These are phyloP conservation scores for Podospora pseudocomata DNA, from an alignment of 495 filamentous ascomycete genomes.

Conservation along the genomic window DNA sequence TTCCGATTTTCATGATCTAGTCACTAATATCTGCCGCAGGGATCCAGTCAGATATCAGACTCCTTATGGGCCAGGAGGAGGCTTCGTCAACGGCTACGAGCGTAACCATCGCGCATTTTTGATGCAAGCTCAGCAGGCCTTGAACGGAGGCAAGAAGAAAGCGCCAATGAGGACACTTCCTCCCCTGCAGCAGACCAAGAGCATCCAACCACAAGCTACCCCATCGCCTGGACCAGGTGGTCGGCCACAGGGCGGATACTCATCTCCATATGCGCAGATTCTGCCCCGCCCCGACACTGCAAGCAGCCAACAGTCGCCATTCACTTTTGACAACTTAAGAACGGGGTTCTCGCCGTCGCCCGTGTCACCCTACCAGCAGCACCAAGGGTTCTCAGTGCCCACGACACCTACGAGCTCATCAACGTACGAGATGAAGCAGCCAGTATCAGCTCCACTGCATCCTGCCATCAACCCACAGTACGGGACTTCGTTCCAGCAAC, in stretches of 20 bases:
- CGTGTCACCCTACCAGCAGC: constrained; percentile 9
- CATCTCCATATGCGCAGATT: constrained; percentile 20
- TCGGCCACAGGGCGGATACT: constrained; percentile 11
- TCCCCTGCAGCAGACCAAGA: constrained; percentile 16
- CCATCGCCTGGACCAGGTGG: constrained; percentile 10
- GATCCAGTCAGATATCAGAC: constrained; percentile 48
- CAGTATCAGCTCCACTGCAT: constrained; percentile 34
- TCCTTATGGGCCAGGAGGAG: constrained; percentile 49
- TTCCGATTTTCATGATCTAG: neutral
- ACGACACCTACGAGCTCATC: constrained; percentile 12
- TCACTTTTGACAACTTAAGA: neutral
- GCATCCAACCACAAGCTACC: constrained; percentile 19
- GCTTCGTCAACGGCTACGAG: constrained; percentile 56
- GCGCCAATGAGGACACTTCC: constrained; percentile 20
- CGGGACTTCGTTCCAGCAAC: constrained; percentile 32
- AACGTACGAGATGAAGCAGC: constrained; percentile 16
- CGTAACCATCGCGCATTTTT: constrained; percentile 47
- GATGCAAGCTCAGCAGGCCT: constrained; percentile 38
- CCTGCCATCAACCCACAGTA: constrained; percentile 47
- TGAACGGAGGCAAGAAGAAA: constrained; percentile 28
- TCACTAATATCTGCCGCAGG: constrained; percentile 30
- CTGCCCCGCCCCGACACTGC: constrained; percentile 14
- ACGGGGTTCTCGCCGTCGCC: constrained; percentile 7
- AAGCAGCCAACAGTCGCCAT: constrained; percentile 5
- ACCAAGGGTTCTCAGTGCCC: constrained; percentile 13